Percentiles rank a stretch among this genome's conserved stretches.
Conservation (phyloP, 257 asterid genomes). For the Verbena officinalis region DNA sequence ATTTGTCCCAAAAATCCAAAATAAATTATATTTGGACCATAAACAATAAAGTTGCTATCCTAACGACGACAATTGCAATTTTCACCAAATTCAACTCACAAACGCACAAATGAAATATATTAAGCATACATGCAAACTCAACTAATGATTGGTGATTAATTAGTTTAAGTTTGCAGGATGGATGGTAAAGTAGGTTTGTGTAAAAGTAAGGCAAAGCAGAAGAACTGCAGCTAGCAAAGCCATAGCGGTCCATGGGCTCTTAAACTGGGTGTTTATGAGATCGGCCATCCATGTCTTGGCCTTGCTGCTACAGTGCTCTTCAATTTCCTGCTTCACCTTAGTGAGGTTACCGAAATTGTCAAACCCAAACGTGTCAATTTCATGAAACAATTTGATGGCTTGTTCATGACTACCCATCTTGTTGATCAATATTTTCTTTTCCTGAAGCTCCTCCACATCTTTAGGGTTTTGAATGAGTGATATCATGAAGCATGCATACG, state of each 20-base stretch:
- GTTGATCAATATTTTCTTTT: neutral
- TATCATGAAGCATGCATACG: slow-evolving; percentile 35
- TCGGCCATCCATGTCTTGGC: neutral
- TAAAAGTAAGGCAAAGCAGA: neutral
- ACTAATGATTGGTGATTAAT: no score
- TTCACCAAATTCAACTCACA: no score
- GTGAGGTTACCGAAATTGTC: neutral
- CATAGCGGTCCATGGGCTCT: neutral
- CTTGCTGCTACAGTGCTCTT: neutral
- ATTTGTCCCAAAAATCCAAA: no score
- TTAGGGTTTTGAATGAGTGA: slow-evolving; percentile 18
- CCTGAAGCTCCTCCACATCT: slow-evolving; percentile 34
- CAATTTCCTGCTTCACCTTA: neutral
- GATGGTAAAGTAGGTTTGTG: neutral
- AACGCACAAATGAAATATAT: no score
- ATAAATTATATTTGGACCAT: no score
- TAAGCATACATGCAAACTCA: no score
- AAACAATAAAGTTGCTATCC: no score
- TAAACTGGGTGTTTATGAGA: neutral
- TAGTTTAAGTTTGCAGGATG: neutral
- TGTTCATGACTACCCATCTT: neutral
- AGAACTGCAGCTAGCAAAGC: neutral
- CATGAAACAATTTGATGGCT: neutral
- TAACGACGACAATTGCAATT: no score
- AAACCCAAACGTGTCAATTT: neutral